phyloP scores from a whole-genome alignment of 108 stramenopile species.

The Schizochytrium sp. region DNA sequence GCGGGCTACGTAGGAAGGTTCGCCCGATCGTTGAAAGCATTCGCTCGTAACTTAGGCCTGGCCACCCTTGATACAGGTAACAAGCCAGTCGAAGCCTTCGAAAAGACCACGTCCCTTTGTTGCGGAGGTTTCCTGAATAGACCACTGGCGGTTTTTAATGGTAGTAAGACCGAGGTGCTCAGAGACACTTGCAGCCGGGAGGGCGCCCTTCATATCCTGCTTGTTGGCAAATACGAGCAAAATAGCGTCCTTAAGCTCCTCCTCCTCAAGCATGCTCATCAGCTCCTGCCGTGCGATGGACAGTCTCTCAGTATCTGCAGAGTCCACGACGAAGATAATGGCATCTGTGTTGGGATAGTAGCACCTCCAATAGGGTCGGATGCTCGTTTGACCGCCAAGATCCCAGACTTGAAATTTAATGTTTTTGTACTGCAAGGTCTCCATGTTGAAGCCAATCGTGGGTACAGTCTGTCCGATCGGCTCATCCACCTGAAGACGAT shows the following conservation, averaged over 20 bases:
- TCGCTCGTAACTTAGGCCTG: not conserved
- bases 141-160: constrained; percentile 97
- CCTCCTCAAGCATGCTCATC: constrained; percentile 97
- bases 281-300: constrained; percentile 93
- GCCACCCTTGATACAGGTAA: constrained; percentile 91
- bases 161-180: constrained; percentile 95
- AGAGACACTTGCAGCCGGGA: constrained; percentile 94
- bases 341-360: constrained; percentile 99
- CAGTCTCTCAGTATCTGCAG: constrained; percentile 94
- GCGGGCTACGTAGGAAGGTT: too few species aligned
- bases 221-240: constrained; percentile 99
- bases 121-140: constrained; percentile 98
- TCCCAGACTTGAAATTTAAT: constrained; percentile 99
- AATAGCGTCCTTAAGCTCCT: constrained; percentile 94
- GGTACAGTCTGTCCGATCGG: constrained; percentile 96
- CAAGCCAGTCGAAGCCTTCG: constrained; percentile 99
- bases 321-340: constrained; percentile 99
- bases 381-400: constrained; percentile 97
- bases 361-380: constrained; percentile 99
- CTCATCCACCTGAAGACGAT: constrained; percentile 78
- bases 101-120: constrained; percentile 97
- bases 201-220: constrained; percentile 98
- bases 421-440: constrained; percentile 99
- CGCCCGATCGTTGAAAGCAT: too few species aligned
- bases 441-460: constrained; percentile 99